A percentile compares a stretch with the other conserved stretches of the same genome.
Conservation (phyloP, 1,139 yeast species). For the Pneumocystis sp. region DNA sequence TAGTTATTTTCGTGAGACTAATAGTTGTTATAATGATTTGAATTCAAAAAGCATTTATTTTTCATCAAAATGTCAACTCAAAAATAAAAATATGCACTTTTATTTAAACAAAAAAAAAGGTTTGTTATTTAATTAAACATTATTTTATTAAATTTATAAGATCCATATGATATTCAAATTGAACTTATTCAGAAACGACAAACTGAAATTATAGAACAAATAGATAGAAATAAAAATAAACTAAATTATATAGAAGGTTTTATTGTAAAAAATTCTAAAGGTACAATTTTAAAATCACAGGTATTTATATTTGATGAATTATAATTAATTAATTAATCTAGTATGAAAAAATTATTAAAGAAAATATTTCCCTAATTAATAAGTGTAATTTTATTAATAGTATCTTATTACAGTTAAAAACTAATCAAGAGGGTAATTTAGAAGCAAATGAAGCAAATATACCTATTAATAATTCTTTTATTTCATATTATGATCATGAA, state of each 20-base stretch:
- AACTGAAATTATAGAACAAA: conserved; percentile 30
- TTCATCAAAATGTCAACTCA: conserved; percentile 43
- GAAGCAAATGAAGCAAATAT: background rate
- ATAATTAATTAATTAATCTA: conserved; percentile 6
- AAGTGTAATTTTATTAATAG: background rate
- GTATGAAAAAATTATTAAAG: background rate
- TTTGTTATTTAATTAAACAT: background rate
- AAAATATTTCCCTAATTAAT: background rate
- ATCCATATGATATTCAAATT: conserved; percentile 23
- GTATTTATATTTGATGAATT: conserved; percentile 15
- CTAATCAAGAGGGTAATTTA: background rate
- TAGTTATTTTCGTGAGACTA: conserved; percentile 55
- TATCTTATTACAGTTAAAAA: background rate
- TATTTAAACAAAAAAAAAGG: conserved; percentile 37
- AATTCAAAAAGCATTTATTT: background rate
- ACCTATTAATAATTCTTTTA: background rate
- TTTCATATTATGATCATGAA: background rate
- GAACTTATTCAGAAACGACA: conserved; percentile 20
- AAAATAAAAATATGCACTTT: conserved; percentile 48
- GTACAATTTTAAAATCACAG: conserved; percentile 21
- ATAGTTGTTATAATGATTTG: conserved; percentile 22
- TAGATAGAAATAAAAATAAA: conserved; percentile 24
- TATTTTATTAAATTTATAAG: conserved; percentile 1
- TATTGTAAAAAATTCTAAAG: conserved; percentile 8
- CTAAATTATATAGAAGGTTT: conserved; percentile 1